phyloP scores from a whole-genome alignment of 2,329 filamentous ascomycete genomes.

The Sporothrix curviconia region DNA sequence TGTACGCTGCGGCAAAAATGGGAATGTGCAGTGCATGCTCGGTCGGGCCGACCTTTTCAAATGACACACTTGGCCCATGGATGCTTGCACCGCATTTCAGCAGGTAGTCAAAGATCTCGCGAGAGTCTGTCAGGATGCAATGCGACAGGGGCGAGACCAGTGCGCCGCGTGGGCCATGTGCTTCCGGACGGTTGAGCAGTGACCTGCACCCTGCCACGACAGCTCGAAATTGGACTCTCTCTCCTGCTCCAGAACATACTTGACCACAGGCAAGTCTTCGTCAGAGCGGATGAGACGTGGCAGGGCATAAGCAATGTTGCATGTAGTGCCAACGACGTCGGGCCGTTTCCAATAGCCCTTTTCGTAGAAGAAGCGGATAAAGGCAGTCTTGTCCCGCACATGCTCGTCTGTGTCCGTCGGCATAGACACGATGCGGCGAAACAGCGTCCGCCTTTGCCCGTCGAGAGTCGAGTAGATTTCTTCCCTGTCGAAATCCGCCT shows the following conservation, averaged over 20 bases:
- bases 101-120: neutral
- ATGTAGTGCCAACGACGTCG: neutral
- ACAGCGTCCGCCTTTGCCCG: neutral
- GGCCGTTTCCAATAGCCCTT: neutral
- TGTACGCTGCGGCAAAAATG: slow-evolving; percentile 2
- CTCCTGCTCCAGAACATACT: neutral
- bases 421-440: neutral
- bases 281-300: slow-evolving; percentile 2
- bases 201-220: too few relatives aligned
- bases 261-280: neutral
- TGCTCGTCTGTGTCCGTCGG: neutral
- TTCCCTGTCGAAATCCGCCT: neutral
- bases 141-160: slow-evolving; percentile 5
- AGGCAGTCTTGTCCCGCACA: neutral
- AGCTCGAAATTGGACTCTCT: neutral
- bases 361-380: neutral
- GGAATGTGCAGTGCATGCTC: slow-evolving; percentile 6
- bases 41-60: neutral
- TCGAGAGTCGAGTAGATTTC: neutral
- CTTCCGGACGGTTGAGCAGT: slow-evolving; percentile 2
- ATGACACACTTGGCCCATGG: neutral
- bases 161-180: neutral
- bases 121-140: neutral
- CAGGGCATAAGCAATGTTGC: neutral
- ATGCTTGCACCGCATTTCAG: neutral